Evolutionary conservation across 495 filamentous ascomycete species (phyloP), one percentile per base, ranked within the genome.

Genomic region (Tuber indicum): DNA sequence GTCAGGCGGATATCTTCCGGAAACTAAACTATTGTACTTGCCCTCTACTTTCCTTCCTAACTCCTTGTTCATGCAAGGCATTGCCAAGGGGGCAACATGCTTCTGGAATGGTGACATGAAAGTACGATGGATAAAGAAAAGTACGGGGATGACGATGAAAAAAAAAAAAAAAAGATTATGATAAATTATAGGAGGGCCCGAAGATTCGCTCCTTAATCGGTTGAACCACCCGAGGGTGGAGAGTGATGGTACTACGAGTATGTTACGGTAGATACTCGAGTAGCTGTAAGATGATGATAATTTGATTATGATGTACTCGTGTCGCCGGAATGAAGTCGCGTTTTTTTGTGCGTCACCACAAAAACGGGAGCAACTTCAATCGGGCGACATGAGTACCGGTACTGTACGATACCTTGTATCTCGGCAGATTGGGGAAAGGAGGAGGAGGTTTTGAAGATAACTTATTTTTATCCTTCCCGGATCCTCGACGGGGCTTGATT

Each of bases 1-100:
- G 58, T 66, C 58, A 66, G 58, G 58, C 58, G 58, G 58, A 66
- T 66, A 66, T 66, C 26, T 66, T 66, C 58, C 58, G 58, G 58
- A 66, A 32, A 32, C 12, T 32, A 6, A 10, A 32, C 10, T 17
- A n/a, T 32, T 32, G 26, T 32, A n/a, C 12, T 58, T 23, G 49
- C 49, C 21, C 49, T 66, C 14, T 32, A 17, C 58, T 58, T n/a
- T n/a, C 49, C 49, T n/a, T 32, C 58, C 58, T 66, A 12, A 12
- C 58, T 66, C 10, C 12, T 66, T 32, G 58, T 32, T 4, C 58
- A 32, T 66, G 58, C n/a, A 66, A 66, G 58, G 58, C 32, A 32
- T 66, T 32, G 26, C 58, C 58, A 5, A 32, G 58, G 10, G 52
- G 58, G 58, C 26, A 32, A 66, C 26, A 32, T 17, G 8, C 58